Percentiles rank a stretch among this genome's conserved stretches.
phyloP scores from a whole-genome alignment of 306 rosid species.

The Elaeagnus macrophylla region DNA sequence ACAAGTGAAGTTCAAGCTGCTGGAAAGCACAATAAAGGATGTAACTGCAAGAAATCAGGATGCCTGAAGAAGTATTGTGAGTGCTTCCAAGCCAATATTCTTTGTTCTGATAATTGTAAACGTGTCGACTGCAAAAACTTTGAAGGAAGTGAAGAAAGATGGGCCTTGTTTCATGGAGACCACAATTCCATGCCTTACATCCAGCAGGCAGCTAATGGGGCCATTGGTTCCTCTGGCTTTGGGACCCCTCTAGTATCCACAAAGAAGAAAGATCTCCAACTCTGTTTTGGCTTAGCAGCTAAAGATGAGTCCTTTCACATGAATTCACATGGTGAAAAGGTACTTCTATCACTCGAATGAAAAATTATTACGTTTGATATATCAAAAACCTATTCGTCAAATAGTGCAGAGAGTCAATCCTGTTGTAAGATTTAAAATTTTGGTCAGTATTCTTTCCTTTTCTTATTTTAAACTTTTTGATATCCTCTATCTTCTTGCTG shows the following conservation, averaged over 20 bases:
- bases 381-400: conserved; percentile 1
- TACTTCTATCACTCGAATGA: conserved; percentile 21
- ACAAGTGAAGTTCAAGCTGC: conserved; percentile 42
- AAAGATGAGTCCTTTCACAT: conserved; percentile 28
- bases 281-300: conserved; percentile 24
- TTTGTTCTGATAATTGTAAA: conserved; percentile 73
- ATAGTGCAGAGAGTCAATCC: neutral
- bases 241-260: conserved; percentile 36
- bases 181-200: conserved; percentile 21
- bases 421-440: too few species aligned
- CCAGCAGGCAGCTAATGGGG: conserved; percentile 47
- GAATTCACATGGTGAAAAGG: conserved; percentile 39
- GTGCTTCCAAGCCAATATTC: too few species aligned
- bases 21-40: conserved; percentile 84
- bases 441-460: too few species aligned
- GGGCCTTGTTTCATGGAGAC: conserved; percentile 37
- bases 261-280: conserved; percentile 40
- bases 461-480: too few species aligned
- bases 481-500: too few species aligned
- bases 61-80: conserved; percentile 88
- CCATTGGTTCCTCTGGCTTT: conserved; percentile 43
- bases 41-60: conserved; percentile 77
- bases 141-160: conserved; percentile 61
- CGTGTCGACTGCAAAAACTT: conserved; percentile 70
- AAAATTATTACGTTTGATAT: conserved; percentile 16